Base-by-base conservation (phyloP, 257 asterid genomes). In the Primulina eburnea region DNA sequence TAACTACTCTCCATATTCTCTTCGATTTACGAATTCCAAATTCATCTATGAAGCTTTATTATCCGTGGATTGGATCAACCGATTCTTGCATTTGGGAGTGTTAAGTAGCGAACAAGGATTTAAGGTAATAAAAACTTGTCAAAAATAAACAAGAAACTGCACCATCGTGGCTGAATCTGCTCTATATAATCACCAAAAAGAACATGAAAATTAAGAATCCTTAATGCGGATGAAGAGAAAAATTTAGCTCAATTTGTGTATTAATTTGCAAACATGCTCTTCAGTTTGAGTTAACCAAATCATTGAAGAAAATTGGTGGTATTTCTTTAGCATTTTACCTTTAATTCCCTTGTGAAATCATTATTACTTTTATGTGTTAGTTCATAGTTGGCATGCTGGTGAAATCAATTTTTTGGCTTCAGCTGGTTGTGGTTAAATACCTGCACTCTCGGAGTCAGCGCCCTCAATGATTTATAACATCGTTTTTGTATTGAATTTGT, bases 401-500 rank as follows among this genome's bases (percentile, higher is more conserved):
- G 38, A 18, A 50, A 50, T 50, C 20, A 50, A 62, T 57, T 37
- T 28, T 11, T 18, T n/a, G 71, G 53, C 24, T 66, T 47, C 6
- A n/a, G 47, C 60, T 65, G 38, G 69, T 59, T 53, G 28, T 68
- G 17, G 67, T 70, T 56, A 73, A 62, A 69, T 43, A 20, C 56
- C 37, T 47, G 43, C 52, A 56, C 12, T 28, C n/a, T 71, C 20
- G 26, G 20, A 38, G n/a, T 65, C 12, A 5, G 43, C 12, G 18
- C 16, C 55, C 47, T 50, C 79, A 57, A 21, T 43, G 72, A 72
- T 62, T 57, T 55, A 28, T 34, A 26, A 61, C 10, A 35, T 30
- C 55, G 76, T 40, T 32, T 26, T 21, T 60, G 33, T 57, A 65
- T 68, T 73, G 37, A 55, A 68, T 71, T 73, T 63, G 56, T 79